A percentile compares a stretch with the other conserved stretches of the same genome.
These are phyloP conservation scores for Phyllostachys edulis DNA, from an alignment of 176 grass and related monocot genomes.

Conservation along the genomic window DNA sequence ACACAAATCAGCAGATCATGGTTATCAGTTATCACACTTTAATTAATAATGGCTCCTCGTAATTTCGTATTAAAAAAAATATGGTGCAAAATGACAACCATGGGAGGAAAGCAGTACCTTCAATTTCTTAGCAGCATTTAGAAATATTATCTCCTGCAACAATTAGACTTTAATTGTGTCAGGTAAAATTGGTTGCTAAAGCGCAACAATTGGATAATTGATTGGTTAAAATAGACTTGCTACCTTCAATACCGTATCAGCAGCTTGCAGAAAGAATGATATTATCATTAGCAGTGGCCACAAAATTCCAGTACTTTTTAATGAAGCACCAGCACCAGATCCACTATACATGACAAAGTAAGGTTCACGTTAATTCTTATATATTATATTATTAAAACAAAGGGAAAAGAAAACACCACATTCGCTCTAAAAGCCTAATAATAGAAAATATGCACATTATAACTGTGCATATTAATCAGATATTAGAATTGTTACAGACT, in stretches of 20 bases:
- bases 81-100: not conserved
- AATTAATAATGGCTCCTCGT: not conserved
- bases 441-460: no score
- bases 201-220: not conserved
- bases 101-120: conserved; percentile 57
- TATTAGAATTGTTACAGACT: no score
- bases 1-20: not conserved
- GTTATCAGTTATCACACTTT: not conserved
- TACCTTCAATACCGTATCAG: conserved; percentile 95
- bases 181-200: conserved; percentile 34
- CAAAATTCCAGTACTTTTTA: conserved; percentile 75
- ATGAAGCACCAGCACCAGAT: conserved; percentile 63
- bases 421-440: no score
- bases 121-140: conserved; percentile 84
- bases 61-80: conserved; percentile 1
- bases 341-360: conserved; percentile 62
- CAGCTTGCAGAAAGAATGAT: conserved; percentile 95
- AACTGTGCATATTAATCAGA: no score
- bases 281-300: conserved; percentile 92
- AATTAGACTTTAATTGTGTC: conserved; percentile 42
- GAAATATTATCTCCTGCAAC: conserved; percentile 94
- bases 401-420: no score
- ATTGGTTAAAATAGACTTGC: conserved; percentile 22
- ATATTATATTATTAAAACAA: no score
- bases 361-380: not conserved